A percentile compares a stretch with the other conserved stretches of the same genome.
Evolutionary conservation across 768 basidiomycete species (phyloP).

Genomic region (Kwoniella dendrophila): DNA sequence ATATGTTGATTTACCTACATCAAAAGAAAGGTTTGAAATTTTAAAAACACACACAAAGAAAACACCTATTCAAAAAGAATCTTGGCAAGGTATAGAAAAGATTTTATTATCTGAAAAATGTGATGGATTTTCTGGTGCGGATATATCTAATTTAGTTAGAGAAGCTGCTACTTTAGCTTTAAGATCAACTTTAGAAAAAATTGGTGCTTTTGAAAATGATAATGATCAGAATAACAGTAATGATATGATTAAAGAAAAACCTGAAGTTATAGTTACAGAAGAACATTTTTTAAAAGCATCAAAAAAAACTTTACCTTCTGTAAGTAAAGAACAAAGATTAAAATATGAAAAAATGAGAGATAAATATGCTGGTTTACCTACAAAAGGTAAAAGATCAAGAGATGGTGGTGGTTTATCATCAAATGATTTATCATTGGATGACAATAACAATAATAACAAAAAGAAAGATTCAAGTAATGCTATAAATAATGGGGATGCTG

Average conservation of each 20-base stretch:
- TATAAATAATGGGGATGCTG: slow-evolving; percentile 23
- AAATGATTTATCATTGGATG: neutral
- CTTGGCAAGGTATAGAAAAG: slow-evolving; percentile 55
- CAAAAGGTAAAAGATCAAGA: slow-evolving; percentile 47
- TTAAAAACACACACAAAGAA: slow-evolving; percentile 70
- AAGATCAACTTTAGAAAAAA: slow-evolving; percentile 60
- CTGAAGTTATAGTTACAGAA: slow-evolving; percentile 59
- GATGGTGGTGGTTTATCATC: slow-evolving; percentile 25
- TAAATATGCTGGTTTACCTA: slow-evolving; percentile 75
- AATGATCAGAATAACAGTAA: slow-evolving; percentile 16
- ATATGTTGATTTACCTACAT: slow-evolving; percentile 82
- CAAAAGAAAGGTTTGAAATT: slow-evolving; percentile 79
- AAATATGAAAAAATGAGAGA: slow-evolving; percentile 78
- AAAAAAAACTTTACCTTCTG: slow-evolving; percentile 83
- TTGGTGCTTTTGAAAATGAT: slow-evolving; percentile 67
- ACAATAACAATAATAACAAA: neutral
- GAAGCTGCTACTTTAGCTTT: slow-evolving; percentile 89
- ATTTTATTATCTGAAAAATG: slow-evolving; percentile 65
- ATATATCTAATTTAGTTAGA: slow-evolving; percentile 81
- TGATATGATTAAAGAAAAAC: slow-evolving; percentile 18
- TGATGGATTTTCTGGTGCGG: slow-evolving; percentile 90
- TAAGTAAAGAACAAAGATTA: slow-evolving; percentile 73
- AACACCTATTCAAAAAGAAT: slow-evolving; percentile 65
- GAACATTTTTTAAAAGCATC: slow-evolving; percentile 75
- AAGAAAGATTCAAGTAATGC: too few relatives aligned